A percentile compares a stretch with the other conserved stretches of the same genome.
Conservation (phyloP, 192 early-diverging fungal genomes). For the Dimargaris cristalligena region DNA sequence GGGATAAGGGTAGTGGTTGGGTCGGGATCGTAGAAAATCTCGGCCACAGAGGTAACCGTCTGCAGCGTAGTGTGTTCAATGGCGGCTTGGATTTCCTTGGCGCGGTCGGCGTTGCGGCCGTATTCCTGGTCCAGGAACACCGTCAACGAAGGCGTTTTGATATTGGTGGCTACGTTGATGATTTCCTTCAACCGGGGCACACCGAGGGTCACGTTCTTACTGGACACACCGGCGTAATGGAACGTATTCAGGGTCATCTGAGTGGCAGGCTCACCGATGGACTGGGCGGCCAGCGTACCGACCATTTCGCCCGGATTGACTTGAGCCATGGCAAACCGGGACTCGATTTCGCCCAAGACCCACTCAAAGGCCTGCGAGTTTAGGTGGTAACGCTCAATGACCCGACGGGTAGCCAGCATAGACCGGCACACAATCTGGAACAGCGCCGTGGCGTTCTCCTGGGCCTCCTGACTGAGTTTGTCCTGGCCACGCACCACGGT, state of each 20-base stretch:
- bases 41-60: slow-evolving; percentile 62
- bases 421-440: slow-evolving; percentile 74
- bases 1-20: slow-evolving; percentile 60
- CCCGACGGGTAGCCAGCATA: slow-evolving; percentile 60
- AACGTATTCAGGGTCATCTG: slow-evolving; percentile 99
- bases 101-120: slow-evolving; percentile 52
- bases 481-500: slow-evolving; percentile 80
- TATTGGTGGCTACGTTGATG: slow-evolving; percentile 94
- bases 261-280: slow-evolving; percentile 97
- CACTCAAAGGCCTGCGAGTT: slow-evolving; percentile 80
- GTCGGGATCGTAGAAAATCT: slow-evolving; percentile 96
- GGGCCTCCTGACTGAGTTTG: slow-evolving; percentile 66
- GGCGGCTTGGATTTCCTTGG: slow-evolving; percentile 72
- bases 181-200: slow-evolving; percentile 98
- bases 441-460: slow-evolving; percentile 81
- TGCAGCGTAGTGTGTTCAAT: slow-evolving; percentile 87
- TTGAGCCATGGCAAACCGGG: slow-evolving; percentile 74
- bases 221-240: slow-evolving; percentile 96
- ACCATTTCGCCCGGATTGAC: slow-evolving; percentile 97
- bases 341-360: slow-evolving; percentile 85
- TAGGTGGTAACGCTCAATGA: slow-evolving; percentile 83
- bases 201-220: slow-evolving; percentile 93
- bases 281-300: slow-evolving; percentile 92
- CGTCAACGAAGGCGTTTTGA: slow-evolving; percentile 79
- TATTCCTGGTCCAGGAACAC: slow-evolving; percentile 58